Evolutionary conservation across 805 yeast species (phyloP).

Genomic region (Grigorovia transvaalensis): DNA sequence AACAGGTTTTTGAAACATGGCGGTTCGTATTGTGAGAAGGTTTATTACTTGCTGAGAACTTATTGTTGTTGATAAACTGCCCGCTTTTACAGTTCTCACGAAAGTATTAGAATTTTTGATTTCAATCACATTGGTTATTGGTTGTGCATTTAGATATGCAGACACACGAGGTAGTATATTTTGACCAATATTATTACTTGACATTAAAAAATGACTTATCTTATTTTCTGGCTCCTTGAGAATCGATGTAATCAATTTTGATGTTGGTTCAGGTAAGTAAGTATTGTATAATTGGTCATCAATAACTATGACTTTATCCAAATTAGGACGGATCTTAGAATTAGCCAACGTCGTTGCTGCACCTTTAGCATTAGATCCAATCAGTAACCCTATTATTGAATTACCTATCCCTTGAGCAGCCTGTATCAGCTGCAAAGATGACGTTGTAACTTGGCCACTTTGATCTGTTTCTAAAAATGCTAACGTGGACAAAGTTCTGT

Average conservation of each 20-base stretch:
- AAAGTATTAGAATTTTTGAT: constrained; percentile 51
- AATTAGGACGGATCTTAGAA: constrained; percentile 14
- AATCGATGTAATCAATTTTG: constrained; percentile 50
- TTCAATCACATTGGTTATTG: constrained; percentile 69
- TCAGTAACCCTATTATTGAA: constrained; percentile 68
- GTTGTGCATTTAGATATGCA: constrained; percentile 78
- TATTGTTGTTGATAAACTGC: constrained; percentile 82
- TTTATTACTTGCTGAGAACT: constrained; percentile 55
- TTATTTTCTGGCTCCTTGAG: constrained; percentile 20
- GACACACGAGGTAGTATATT: constrained; percentile 78
- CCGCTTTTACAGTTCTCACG: constrained; percentile 91
- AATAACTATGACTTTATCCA: constrained; percentile 46
- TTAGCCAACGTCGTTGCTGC: constrained; percentile 34
- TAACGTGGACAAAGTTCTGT: constrained; percentile 44
- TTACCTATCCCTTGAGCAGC: constrained; percentile 73
- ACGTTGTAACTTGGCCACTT: constrained; percentile 47
- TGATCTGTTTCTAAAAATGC: constrained; percentile 59
- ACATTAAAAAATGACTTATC: constrained; percentile 57
- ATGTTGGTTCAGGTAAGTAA: constrained; percentile 66
- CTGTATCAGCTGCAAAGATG: constrained; percentile 58
- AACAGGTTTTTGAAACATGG: constrained; percentile 56
- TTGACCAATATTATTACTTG: constrained; percentile 84
- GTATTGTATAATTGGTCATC: constrained; percentile 36
- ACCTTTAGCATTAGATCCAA: constrained; percentile 50
- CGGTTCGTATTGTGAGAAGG: constrained; percentile 69